phyloP scores from a whole-genome alignment of 768 basidiomycete species.

The Leucogyrophana mollusca region DNA sequence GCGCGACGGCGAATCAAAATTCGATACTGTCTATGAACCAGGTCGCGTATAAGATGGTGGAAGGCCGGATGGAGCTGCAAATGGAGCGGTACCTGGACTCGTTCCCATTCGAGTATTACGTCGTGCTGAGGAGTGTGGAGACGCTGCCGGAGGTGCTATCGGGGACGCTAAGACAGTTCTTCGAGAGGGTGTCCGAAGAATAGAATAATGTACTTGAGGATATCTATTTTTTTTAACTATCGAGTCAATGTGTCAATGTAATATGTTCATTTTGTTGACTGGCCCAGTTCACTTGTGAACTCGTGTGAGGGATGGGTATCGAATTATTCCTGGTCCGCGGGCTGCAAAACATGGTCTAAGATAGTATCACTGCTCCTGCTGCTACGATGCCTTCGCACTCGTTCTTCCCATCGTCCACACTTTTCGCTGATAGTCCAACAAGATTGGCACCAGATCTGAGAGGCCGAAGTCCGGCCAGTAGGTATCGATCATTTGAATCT shows the following conservation, averaged over 20 bases:
- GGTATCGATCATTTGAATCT: slow-evolving; percentile 78
- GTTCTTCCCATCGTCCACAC: slow-evolving; percentile 59
- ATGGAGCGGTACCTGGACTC: slow-evolving; percentile 90
- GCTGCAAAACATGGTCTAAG: too few relatives aligned
- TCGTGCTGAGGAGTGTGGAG: slow-evolving; percentile 89
- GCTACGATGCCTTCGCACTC: too few relatives aligned
- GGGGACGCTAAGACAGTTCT: slow-evolving; percentile 89
- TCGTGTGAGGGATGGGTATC: too few relatives aligned
- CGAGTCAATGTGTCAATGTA: too few relatives aligned
- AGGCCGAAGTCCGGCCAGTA: slow-evolving; percentile 96
- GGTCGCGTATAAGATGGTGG: slow-evolving; percentile 79
- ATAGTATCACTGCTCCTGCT: too few relatives aligned
- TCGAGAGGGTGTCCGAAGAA: slow-evolving; percentile 78
- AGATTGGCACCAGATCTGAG: slow-evolving; percentile 80
- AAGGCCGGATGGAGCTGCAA: slow-evolving; percentile 82
- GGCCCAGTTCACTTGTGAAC: too few relatives aligned
- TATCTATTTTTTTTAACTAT: too few relatives aligned
- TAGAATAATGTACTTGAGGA: too few relatives aligned
- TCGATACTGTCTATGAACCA: slow-evolving; percentile 95
- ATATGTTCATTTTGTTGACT: too few relatives aligned
- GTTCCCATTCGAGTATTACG: slow-evolving; percentile 98
- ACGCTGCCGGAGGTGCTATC: slow-evolving; percentile 88
- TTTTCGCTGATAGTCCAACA: slow-evolving; percentile 86
- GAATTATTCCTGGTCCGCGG: too few relatives aligned
- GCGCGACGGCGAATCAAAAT: slow-evolving; percentile 38